Evolutionary conservation across 2,329 filamentous ascomycete genomes (phyloP), one percentile per base, ranked within the genome.

Genomic region (Cryphonectria carpinicola): DNA sequence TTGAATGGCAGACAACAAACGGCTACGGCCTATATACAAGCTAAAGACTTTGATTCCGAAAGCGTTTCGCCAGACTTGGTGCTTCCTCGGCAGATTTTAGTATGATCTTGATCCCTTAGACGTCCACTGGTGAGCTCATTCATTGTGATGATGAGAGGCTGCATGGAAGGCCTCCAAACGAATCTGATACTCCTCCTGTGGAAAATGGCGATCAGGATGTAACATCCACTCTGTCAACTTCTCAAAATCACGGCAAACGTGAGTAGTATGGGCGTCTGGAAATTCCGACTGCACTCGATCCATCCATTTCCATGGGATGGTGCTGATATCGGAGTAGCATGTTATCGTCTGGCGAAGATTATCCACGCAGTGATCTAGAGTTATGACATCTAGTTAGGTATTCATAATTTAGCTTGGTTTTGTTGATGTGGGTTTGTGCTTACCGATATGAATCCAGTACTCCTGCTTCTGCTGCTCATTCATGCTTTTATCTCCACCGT

Each of bases 331-430:
- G 4, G 69, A 65, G 37, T 68, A 66, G 56, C 71, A 72, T 63
- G 68, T 72, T 43, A 71, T 66, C 0, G 69, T 66, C 56, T 72
- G 71, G 1, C 69, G 71, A 14, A 72, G 66, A 37, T 71, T 49
- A 22, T 49, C 46, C 46, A 49, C 46, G 22, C 46, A 49, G 46
- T 49, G 46, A 49, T 49, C 46, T 49, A 4, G 7, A 2, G 6
- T 49, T n/a, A 11, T 3, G 7, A 19, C 22, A 49, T n/a, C 3
- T 8, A 1, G 46, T 49, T n/a, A 49, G 46, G 13, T 0, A n/a
- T 22, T n/a, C 22, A 11, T n/a, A 22, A 11, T 2, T 10, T 7
- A n/a, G 46, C 22, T n/a, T 1, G 19, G 22, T 5, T n/a, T n/a
- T 1, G 46, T n/a, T 49, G 6, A 22, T 49, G 0, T 49, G 46